Base-by-base conservation (phyloP, 2,329 filamentous ascomycete genomes). In the Trichophyton benhamiae region DNA sequence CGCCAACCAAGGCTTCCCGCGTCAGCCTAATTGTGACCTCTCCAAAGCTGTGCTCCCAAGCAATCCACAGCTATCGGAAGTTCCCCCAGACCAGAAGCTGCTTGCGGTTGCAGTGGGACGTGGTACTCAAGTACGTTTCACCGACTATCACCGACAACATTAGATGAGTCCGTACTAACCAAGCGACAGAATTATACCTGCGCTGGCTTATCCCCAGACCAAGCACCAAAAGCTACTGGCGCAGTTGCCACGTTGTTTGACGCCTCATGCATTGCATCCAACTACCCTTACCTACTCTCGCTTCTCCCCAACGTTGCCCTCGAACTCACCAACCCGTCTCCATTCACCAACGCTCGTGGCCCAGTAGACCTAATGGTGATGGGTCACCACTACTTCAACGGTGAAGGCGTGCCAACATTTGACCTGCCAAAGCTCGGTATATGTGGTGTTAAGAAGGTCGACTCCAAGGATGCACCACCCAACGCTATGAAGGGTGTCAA, bases 191-290 rank as follows among this genome's bases (percentile, higher is more conserved):
- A 96, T 81, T 97, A 96, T 79, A 95, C 89, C 59, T 96, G 92
- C 79, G 78, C 82, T 62, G 76, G 80, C 60, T 75, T 75, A 64
- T 82, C 87, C 67, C 71, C 82, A 1, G 82, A 81, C 2, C 81
- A 83, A 0, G 76, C 76, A 0, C 91, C 92, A 13, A 79, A 78
- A 8, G 79, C 85, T 17, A 74, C 79, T 58, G 92, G 92, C 65
- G 92, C 92, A 60, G 71, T 89, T 0, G 92, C 92, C 60, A 86
- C 83, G 0, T 88, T 97, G 68, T 96, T 88, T 84, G 91, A 96
- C 75, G 88, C 86, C 63, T 88, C 85, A 67, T 96, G 92, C 76
- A 74, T 92, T 38, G 87, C 87, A 5, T 80, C 87, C 48, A 78
- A 82, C 66, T 85, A 85, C 68, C 86, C 89, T 0, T 80, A 84